Base-by-base conservation (phyloP, 306 rosid genomes). In the Macrotyloma uniflorum region DNA sequence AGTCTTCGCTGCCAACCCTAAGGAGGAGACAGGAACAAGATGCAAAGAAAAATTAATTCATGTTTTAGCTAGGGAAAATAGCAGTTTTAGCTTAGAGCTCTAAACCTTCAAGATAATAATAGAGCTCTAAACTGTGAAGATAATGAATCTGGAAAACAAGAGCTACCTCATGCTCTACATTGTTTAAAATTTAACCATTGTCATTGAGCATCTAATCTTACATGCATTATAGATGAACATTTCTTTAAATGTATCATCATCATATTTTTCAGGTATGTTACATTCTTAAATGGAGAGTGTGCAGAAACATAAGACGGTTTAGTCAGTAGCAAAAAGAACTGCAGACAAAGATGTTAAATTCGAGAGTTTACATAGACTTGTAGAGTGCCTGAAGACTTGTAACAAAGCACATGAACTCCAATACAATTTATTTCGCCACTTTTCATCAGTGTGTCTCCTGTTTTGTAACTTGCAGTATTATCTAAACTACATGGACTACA, bases 1-100 rank as follows among this genome's bases (percentile, higher is more conserved):
- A 92, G 93, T 82, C 87, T 90, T 53, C 93, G 85, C 83, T 92
- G 97, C 93, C 97, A 92, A 14, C 97, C 97, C 97, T 92, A 62
- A 8, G 22, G 20, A 30, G 35, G 46, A 68, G 45, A 68, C 47
- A 26, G 23, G 23, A 74, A 73, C 71, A 70, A 26, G 28, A 28
- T 30, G 63, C 47, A 65, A 50, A 15, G 43, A 9, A 77, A 43
- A 64, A 14, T 73, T 16, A 62, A 26, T 22, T 68, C 61, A 63
- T 46, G 79, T 23, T 77, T 64, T 35, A 9, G 10, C n/a, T 20
- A 80, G n/a, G n/a, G 59, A 15, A 75, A 32, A 33, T 4, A 36
- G 13, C 54, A 70, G 16, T 55, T 23, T 62, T 14, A n/a, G 49
- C 45, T 51, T 14, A 10, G 9, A 72, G 23, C 55, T 49, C 45